Conservation (phyloP, 75 land plant species). For the Pinus taeda region DNA sequence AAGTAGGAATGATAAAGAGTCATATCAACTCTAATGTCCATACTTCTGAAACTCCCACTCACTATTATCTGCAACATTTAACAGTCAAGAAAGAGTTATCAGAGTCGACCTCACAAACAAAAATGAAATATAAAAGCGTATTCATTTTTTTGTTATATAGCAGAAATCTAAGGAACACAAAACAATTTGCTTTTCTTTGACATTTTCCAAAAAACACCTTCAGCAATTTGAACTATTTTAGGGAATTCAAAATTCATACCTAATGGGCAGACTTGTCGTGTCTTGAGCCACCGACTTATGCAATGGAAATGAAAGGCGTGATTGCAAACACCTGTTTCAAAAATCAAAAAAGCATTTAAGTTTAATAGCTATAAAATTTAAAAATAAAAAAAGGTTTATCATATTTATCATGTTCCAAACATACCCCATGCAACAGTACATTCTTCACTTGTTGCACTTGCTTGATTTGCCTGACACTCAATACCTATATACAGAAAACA, state of each 20-base stretch:
- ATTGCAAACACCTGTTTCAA: conserved; percentile 64
- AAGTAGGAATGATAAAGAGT: too few species aligned
- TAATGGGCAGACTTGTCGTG: conserved; percentile 72
- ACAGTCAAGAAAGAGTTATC: background rate
- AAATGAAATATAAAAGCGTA: background rate
- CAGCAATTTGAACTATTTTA: too few species aligned
- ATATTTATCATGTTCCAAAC: background rate
- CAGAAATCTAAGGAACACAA: too few species aligned
- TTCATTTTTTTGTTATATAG: background rate
- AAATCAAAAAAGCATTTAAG: background rate
- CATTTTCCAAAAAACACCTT: too few species aligned
- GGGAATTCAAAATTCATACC: conserved; percentile 24
- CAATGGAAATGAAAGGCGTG: conserved; percentile 76
- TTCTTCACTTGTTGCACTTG: conserved; percentile 99
- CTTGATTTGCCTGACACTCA: conserved; percentile 99
- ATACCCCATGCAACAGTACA: conserved; percentile 99
- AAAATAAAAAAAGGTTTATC: background rate
- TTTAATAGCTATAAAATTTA: background rate
- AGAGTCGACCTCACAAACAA: background rate
- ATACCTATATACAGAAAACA: conserved; percentile 52
- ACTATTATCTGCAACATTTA: conserved; percentile 54
- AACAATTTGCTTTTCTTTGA: too few species aligned
- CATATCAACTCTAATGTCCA: conserved; percentile 41
- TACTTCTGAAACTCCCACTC: conserved; percentile 87
- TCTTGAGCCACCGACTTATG: conserved; percentile 74